A percentile compares a stretch with the other conserved stretches of the same genome.
Evolutionary conservation across 352 stramenopile species (phyloP).

Genomic region (Globisporangium viniferum): DNA sequence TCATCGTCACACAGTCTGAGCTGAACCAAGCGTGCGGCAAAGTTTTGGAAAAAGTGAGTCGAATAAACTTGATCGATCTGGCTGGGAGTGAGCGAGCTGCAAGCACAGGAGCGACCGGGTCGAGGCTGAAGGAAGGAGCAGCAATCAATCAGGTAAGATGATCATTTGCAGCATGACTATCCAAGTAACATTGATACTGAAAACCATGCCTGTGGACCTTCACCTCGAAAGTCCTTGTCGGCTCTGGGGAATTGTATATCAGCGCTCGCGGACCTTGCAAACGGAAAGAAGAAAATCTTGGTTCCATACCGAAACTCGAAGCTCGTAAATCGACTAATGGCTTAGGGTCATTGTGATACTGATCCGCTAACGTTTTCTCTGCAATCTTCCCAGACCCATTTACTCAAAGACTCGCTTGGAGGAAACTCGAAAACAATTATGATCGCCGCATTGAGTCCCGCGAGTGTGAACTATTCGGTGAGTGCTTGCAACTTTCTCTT

Average conservation of each 20-base stretch:
- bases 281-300: constrained; percentile 83
- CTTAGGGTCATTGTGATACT: neutral
- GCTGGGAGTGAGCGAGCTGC: constrained; percentile 86
- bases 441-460: constrained; percentile 87
- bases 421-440: constrained; percentile 91
- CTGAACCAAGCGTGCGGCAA: constrained; percentile 68
- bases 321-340: constrained; percentile 44
- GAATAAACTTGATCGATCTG: constrained; percentile 92
- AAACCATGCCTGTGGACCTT: neutral
- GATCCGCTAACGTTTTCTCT: neutral
- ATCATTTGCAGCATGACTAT: neutral
- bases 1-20: constrained; percentile 79
- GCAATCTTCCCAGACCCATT: constrained; percentile 48
- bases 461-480: constrained; percentile 85
- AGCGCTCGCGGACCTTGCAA: constrained; percentile 80
- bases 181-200: neutral
- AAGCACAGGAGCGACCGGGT: constrained; percentile 88
- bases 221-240: constrained; percentile 58
- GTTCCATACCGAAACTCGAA: constrained; percentile 93
- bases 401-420: constrained; percentile 83
- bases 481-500: neutral
- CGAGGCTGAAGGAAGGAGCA: constrained; percentile 89
- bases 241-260: constrained; percentile 92
- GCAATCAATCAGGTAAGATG: constrained; percentile 89
- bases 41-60: constrained; percentile 79